Evolutionary conservation across 106 monocot genomes (phyloP).

Genomic region (Acanthochlamys bracteata): DNA sequence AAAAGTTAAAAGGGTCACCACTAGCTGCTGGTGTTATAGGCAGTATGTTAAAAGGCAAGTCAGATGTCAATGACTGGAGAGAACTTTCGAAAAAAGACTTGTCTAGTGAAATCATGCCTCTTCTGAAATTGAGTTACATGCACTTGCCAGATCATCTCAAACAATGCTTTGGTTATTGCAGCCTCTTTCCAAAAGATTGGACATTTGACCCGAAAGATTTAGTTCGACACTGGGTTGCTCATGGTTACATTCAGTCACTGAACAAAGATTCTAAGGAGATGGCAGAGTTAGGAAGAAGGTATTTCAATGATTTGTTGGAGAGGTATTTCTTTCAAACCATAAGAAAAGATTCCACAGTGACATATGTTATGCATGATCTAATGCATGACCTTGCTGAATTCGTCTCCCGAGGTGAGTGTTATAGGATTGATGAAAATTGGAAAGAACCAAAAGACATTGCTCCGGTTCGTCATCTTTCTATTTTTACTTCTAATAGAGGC

Average conservation of each 20-base stretch:
- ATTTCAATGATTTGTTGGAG: conserved; percentile 7
- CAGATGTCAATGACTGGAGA: conserved; percentile 12
- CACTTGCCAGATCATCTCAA: conserved; percentile 13
- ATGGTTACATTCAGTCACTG: conserved; percentile 7
- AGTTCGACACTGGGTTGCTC: conserved; percentile 19
- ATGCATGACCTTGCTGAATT: conserved; percentile 22
- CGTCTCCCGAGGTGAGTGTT: neutral
- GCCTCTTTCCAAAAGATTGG: conserved; percentile 17
- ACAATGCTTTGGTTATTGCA: conserved; percentile 22
- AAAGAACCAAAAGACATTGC: neutral
- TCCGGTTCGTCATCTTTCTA: neutral
- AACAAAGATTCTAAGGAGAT: neutral
- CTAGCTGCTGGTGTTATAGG: conserved; percentile 19
- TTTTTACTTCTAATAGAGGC: neutral
- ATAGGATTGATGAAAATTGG: neutral
- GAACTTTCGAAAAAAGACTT: conserved; percentile 7
- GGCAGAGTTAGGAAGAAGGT: conserved; percentile 1
- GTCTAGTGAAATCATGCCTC: conserved; percentile 1
- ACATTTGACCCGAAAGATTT: neutral
- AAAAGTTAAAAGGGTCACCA: conserved; percentile 6
- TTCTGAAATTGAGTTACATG: conserved; percentile 17
- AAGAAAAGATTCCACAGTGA: neutral
- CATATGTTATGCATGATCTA: conserved; percentile 24
- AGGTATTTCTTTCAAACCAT: conserved; percentile 3
- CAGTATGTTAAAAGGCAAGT: neutral